phyloP scores from a whole-genome alignment of 2,329 filamentous ascomycete genomes.

The Alternaria rosae region DNA sequence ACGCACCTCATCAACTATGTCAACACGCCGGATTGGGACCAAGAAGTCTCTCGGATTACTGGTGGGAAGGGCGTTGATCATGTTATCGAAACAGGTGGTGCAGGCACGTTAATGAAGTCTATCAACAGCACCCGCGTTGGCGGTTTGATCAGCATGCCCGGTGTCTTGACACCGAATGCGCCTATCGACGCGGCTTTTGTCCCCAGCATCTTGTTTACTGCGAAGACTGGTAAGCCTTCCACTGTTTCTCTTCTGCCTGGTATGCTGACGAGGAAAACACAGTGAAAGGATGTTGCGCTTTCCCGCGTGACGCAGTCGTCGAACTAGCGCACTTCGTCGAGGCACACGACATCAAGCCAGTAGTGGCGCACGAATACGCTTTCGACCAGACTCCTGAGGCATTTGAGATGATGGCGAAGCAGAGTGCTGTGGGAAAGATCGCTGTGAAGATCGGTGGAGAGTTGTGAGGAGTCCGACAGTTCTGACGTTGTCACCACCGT shows the following conservation, averaged over 20 bases:
- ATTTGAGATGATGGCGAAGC: slow-evolving; percentile 26
- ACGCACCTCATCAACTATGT: neutral
- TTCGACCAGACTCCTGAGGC: slow-evolving; percentile 27
- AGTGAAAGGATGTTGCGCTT: slow-evolving; percentile 31
- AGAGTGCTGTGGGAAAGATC: slow-evolving; percentile 33
- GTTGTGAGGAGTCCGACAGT: neutral
- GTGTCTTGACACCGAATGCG: slow-evolving; percentile 37
- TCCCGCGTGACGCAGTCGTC: slow-evolving; percentile 24
- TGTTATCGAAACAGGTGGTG: slow-evolving; percentile 56
- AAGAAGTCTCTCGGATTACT: slow-evolving; percentile 27
- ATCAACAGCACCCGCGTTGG: slow-evolving; percentile 55
- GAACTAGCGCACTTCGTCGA: slow-evolving; percentile 30
- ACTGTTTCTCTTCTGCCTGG: neutral
- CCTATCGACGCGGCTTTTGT: neutral
- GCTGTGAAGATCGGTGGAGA: slow-evolving; percentile 23
- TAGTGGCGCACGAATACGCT: slow-evolving; percentile 24
- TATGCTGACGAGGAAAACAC: neutral
- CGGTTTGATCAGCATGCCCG: slow-evolving; percentile 57
- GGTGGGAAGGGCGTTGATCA: slow-evolving; percentile 52
- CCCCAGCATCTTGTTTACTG: neutral
- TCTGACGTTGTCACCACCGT: neutral
- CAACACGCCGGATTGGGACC: neutral
- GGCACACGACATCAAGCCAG: slow-evolving; percentile 28
- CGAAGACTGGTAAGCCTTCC: neutral
- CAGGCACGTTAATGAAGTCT: slow-evolving; percentile 55